A percentile compares a stretch with the other conserved stretches of the same genome.
Conservation (phyloP, 257 asterid species). For the Cinchona pubescens region DNA sequence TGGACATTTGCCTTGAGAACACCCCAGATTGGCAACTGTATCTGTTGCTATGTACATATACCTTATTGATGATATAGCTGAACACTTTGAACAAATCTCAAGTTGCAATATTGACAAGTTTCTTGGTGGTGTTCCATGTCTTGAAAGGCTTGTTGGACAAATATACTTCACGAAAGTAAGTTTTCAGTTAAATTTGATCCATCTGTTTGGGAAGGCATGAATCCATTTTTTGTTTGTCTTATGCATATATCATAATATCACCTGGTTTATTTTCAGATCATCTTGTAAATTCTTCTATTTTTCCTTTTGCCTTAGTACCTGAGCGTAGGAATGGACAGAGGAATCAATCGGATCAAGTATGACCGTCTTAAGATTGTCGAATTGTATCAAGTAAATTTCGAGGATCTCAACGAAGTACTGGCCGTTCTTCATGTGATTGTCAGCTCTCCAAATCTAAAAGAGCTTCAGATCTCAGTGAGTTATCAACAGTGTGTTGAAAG, state of each 20-base stretch:
- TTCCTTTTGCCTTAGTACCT: conserved; percentile 45
- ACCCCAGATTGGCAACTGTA: conserved; percentile 57
- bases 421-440: conserved; percentile 71
- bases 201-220: background rate
- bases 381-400: conserved; percentile 83
- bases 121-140: conserved; percentile 73
- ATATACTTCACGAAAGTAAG: conserved; percentile 83
- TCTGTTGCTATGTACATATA: conserved; percentile 77
- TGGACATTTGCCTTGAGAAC: conserved; percentile 64
- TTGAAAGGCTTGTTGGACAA: conserved; percentile 80
- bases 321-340: conserved; percentile 56
- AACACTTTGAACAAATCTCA: conserved; percentile 67
- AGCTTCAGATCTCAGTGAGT: conserved; percentile 76
- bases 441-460: conserved; percentile 65
- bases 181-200: background rate
- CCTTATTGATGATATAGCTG: conserved; percentile 69
- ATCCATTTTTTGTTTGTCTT: background rate
- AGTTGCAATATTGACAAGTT: conserved; percentile 75
- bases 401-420: conserved; percentile 61
- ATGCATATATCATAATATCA: background rate
- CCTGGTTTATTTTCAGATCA: background rate
- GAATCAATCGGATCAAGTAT: conserved; percentile 38
- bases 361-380: conserved; percentile 61
- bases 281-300: background rate
- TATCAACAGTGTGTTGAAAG: background rate